Percentiles rank a stretch among this genome's conserved stretches.
These are phyloP conservation scores for Zygosaccharomyces kombuchaensis DNA, from an alignment of 805 yeast genomes.

Conservation along the genomic window DNA sequence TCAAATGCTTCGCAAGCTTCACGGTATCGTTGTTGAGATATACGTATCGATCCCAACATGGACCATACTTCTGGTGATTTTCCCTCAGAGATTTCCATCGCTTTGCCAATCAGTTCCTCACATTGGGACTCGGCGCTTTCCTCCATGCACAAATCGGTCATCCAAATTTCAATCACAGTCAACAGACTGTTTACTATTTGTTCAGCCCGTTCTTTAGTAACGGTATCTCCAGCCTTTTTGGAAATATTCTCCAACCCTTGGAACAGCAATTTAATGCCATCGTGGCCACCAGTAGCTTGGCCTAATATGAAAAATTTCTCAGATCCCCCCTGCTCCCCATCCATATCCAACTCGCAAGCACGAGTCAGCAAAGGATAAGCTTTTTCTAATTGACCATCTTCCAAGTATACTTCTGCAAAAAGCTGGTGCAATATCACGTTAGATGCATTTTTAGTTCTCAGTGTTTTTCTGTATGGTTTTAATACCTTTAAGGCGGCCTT, in stretches of 20 bases:
- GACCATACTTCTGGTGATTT: conserved; percentile 77
- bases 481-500: conserved; percentile 36
- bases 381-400: conserved; percentile 69
- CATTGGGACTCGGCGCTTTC: conserved; percentile 80
- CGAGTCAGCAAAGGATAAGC: conserved; percentile 61
- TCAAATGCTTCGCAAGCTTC: conserved; percentile 70
- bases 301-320: conserved; percentile 89
- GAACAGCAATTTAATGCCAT: conserved; percentile 60
- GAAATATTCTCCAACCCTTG: conserved; percentile 51
- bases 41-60: conserved; percentile 77
- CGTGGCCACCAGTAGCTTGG: conserved; percentile 79
- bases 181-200: conserved; percentile 74
- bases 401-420: conserved; percentile 75
- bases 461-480: conserved; percentile 32
- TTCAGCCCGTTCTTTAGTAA: conserved; percentile 42
- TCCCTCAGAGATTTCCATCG: conserved; percentile 53
- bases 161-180: conserved; percentile 90
- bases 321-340: conserved; percentile 55
- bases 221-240: conserved; percentile 20
- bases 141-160: conserved; percentile 97
- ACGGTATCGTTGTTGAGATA: conserved; percentile 70
- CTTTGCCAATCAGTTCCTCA: conserved; percentile 60
- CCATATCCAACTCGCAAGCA: conserved; percentile 67
- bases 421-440: conserved; percentile 47
- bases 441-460: conserved; percentile 26